Base-by-base conservation (phyloP, 1,139 yeast species). In the Geotrichum bryndzae region DNA sequence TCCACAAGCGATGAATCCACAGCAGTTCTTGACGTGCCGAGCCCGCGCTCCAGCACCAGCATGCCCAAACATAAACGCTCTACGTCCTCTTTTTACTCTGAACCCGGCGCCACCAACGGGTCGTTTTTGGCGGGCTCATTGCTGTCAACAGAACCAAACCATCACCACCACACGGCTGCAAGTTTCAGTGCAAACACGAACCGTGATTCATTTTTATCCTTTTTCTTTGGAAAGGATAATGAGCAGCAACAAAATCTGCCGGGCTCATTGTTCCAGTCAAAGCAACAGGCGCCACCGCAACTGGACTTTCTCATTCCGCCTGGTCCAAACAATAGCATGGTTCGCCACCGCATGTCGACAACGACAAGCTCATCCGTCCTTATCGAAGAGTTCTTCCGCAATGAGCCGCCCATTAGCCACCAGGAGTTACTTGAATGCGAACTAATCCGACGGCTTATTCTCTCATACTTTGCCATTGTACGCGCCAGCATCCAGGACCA, bases 401-500 rank as follows among this genome's bases (percentile, higher is more conserved):
- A 41, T 15, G 52, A 25, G 7, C 52, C 33, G 33, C 58, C 58
- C n/a, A 31, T 55, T 6, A 82, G 87, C 45, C 97, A 94, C 69
- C 84, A 96, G 63, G 99, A 95, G 73, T 90, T 90, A 70, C 79
- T 95, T 64, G 99, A 95, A 76, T 90, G 97, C 74, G 99, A 94
- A 73, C 82, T 95, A 67, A 95, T 95, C 70, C 84, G 96, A 68
- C 82, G 97, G 69, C 81, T 95, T 70, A 94, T 95, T 66, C 82
- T 88, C n/a, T 91, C 97, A 0, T 95, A 95, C 74, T 95, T 95
- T 72, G 84, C 88, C 35, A 92, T 94, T 68, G 90, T 95, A 31
- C 83, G 98, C 66, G 97, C 94, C 76, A 88, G 91, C 80, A 87
- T 95, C 63, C 96, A 91, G 74, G 99, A 95, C 76, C 99, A 92